Evolutionary conservation across 345 rosid genomes (phyloP).

Genomic region (Aquilaria yunnanensis): DNA sequence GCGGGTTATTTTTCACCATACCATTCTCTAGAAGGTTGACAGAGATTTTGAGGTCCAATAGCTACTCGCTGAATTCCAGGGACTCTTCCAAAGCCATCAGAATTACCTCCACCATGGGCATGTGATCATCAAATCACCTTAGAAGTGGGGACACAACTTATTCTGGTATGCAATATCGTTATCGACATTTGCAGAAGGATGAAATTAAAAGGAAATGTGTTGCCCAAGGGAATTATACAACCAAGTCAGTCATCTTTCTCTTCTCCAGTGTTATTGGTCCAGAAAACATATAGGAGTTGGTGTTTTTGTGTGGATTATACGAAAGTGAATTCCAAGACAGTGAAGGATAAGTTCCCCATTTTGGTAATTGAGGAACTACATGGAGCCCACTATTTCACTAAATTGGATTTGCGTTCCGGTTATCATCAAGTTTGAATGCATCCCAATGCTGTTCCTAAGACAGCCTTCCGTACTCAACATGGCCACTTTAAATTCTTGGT

Average conservation of each 20-base stretch:
- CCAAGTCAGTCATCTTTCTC: neutral
- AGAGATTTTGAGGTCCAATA: too few relatives aligned
- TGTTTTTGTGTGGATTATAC: too few relatives aligned
- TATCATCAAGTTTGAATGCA: neutral
- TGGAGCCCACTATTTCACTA: neutral
- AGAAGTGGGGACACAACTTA: neutral
- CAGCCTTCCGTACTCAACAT: neutral
- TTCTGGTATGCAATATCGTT: neutral
- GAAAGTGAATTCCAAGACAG: too few relatives aligned
- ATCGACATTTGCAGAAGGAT: neutral
- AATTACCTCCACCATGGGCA: neutral
- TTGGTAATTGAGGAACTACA: neutral
- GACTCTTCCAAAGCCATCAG: neutral
- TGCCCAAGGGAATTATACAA: neutral
- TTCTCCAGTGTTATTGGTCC: neutral
- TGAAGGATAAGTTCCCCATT: neutral
- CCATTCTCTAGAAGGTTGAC: too few relatives aligned
- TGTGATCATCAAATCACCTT: neutral
- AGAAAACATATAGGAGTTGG: neutral
- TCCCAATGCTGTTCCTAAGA: neutral
- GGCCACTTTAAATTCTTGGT: neutral
- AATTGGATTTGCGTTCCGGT: neutral
- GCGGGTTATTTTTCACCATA: too few relatives aligned
- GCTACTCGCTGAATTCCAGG: neutral
- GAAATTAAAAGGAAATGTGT: neutral